A percentile compares a stretch with the other conserved stretches of the same genome.
Evolutionary conservation across 2,329 filamentous ascomycete species (phyloP).

Genomic region (Cladophialophora yegresii): DNA sequence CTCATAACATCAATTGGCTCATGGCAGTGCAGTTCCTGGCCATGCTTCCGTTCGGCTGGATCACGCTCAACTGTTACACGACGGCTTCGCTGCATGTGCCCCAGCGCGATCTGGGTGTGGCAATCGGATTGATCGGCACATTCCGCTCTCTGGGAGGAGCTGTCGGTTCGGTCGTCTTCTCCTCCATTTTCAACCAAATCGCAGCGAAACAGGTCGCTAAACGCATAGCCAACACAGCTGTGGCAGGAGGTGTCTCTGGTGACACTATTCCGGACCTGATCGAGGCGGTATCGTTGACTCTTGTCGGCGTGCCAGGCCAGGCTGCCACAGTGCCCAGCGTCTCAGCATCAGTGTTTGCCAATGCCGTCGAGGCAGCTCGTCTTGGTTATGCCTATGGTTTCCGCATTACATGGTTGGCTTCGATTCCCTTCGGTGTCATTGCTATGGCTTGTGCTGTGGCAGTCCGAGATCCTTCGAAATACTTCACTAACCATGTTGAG

Average conservation of each 20-base stretch:
- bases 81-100: constrained; percentile 29
- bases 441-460: constrained; percentile 27
- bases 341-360: constrained; percentile 18
- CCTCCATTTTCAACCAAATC: constrained; percentile 28
- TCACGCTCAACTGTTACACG: constrained; percentile 28
- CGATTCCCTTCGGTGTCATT: constrained; percentile 28
- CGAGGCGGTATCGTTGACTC: constrained; percentile 25
- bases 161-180: constrained; percentile 28
- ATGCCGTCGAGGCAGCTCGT: constrained; percentile 24
- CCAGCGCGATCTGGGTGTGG: constrained; percentile 27
- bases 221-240: constrained; percentile 17
- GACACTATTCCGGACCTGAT: constrained; percentile 25
- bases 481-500: constrained; percentile 30
- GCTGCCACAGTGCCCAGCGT: constrained; percentile 25
- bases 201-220: constrained; percentile 19
- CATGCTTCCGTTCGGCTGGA: constrained; percentile 30
- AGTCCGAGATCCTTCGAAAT: constrained; percentile 28
- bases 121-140: constrained; percentile 29
- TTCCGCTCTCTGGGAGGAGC: constrained; percentile 28
- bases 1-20: constrained; percentile 30
- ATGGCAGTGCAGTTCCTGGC: constrained; percentile 30
- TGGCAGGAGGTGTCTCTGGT: constrained; percentile 15
- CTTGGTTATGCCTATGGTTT: constrained; percentile 29
- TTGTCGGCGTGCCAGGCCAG: constrained; percentile 27
- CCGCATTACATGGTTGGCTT: constrained; percentile 29